A percentile compares a stretch with the other conserved stretches of the same genome.
Conservation (phyloP, 257 asterid species). For the Solanum arcanum region DNA sequence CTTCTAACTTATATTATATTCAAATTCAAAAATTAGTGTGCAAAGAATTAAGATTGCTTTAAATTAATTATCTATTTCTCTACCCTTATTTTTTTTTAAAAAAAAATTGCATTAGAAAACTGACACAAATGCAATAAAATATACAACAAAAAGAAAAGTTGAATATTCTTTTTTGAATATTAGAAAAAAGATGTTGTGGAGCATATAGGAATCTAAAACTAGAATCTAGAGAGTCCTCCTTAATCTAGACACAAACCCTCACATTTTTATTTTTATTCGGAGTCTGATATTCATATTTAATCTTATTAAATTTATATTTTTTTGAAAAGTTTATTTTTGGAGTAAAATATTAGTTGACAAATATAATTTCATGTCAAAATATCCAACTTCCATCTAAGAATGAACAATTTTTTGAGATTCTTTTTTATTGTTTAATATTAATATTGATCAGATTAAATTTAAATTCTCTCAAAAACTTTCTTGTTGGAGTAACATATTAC, state of each 20-base stretch:
- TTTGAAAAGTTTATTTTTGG: accelerated
- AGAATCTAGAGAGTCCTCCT: neutral
- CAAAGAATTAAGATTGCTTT: neutral
- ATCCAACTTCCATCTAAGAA: neutral
- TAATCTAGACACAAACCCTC: neutral
- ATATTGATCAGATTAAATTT: neutral
- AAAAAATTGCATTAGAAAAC: neutral
- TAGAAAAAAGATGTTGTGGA: neutral
- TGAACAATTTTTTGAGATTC: no score
- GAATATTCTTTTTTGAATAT: neutral
- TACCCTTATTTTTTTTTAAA: neutral
- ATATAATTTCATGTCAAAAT: neutral
- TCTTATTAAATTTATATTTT: neutral
- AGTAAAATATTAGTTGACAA: neutral
- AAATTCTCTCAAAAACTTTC: no score
- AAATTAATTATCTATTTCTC: neutral
- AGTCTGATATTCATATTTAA: neutral
- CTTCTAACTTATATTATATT: neutral
- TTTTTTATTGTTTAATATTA: no score
- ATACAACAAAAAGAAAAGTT: neutral
- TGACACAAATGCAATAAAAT: neutral
- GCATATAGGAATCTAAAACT: neutral
- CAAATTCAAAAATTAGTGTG: neutral
- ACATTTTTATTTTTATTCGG: neutral
- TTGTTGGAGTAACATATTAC: neutral